Conservation (phyloP, 202 grass and related monocot genomes). For the Zoysia matrella region DNA sequence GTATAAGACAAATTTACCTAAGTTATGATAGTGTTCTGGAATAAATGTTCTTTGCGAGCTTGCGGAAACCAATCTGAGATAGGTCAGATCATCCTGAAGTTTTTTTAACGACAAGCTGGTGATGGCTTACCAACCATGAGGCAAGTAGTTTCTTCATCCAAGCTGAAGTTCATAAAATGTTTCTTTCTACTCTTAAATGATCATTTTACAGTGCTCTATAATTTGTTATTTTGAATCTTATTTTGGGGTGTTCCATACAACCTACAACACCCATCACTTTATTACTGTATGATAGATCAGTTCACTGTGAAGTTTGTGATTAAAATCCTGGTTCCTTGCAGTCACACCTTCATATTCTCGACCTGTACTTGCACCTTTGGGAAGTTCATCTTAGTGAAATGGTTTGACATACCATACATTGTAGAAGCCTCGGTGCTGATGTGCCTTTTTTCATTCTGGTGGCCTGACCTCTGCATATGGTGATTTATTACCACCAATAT, state of each 20-base stretch:
- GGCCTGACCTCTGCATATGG: background rate
- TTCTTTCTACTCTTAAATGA: slow-evolving; percentile 34
- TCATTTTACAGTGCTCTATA: slow-evolving; percentile 24
- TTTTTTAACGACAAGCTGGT: slow-evolving; percentile 38
- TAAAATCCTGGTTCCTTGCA: slow-evolving; percentile 6
- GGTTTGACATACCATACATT: slow-evolving; percentile 10
- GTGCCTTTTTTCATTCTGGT: slow-evolving; percentile 23
- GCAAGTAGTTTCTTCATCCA: slow-evolving; percentile 63
- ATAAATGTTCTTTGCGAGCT: slow-evolving; percentile 21
- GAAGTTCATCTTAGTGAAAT: slow-evolving; percentile 5
- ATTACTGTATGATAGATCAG: slow-evolving; percentile 11
- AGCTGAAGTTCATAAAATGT: slow-evolving; percentile 21
- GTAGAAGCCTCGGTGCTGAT: background rate
- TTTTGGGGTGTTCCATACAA: slow-evolving; percentile 24
- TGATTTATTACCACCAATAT: slow-evolving; percentile 14
- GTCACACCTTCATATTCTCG: background rate
- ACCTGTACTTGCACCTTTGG: background rate
- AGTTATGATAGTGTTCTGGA: slow-evolving; percentile 4
- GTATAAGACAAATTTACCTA: too few species aligned
- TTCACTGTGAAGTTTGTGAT: slow-evolving; percentile 14
- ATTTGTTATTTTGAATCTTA: slow-evolving; percentile 34
- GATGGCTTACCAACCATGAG: slow-evolving; percentile 51
- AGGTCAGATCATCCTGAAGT: slow-evolving; percentile 13
- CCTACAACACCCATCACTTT: background rate
- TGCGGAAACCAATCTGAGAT: slow-evolving; percentile 28